phyloP scores from a whole-genome alignment of 2,329 filamentous ascomycete species.

The Salinomyces thailandicus region DNA sequence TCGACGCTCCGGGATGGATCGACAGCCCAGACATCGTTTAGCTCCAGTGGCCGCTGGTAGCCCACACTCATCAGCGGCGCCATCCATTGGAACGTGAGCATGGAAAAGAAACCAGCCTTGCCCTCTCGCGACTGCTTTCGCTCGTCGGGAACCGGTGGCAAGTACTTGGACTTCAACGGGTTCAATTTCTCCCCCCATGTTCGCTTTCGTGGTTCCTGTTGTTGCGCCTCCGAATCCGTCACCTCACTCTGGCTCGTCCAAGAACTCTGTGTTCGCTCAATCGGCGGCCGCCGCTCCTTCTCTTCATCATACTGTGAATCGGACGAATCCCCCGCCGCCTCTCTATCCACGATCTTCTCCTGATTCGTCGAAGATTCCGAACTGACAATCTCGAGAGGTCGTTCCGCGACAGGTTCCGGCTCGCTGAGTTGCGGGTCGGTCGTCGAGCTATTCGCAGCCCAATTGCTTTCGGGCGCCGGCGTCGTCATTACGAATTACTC shows the following conservation, averaged over 20 bases:
- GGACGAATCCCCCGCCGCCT: slow-evolving; percentile 15
- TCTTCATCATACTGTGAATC: slow-evolving; percentile 12
- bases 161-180: slow-evolving; percentile 37
- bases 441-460: slow-evolving; percentile 7
- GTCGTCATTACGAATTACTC: slow-evolving; percentile 3
- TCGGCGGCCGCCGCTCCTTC: slow-evolving; percentile 10
- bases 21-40: slow-evolving; percentile 78
- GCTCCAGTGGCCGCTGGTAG: slow-evolving; percentile 72
- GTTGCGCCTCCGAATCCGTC: slow-evolving; percentile 12
- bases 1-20: slow-evolving; percentile 71
- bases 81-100: slow-evolving; percentile 82
- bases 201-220: slow-evolving; percentile 31
- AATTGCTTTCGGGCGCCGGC: slow-evolving; percentile 5
- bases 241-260: slow-evolving; percentile 27
- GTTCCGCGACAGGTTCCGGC: slow-evolving; percentile 30
- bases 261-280: slow-evolving; percentile 21
- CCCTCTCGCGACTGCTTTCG: slow-evolving; percentile 56
- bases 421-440: slow-evolving; percentile 9
- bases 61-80: slow-evolving; percentile 73
- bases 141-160: slow-evolving; percentile 47
- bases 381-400: slow-evolving; percentile 27
- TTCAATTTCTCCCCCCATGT: slow-evolving; percentile 52
- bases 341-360: slow-evolving; percentile 24
- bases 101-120: slow-evolving; percentile 61
- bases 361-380: slow-evolving; percentile 27